A percentile compares a stretch with the other conserved stretches of the same genome.
These are phyloP conservation scores for Chlamydomonas asymmetrica DNA, from an alignment of 139 green algal genomes.

Conservation along the genomic window DNA sequence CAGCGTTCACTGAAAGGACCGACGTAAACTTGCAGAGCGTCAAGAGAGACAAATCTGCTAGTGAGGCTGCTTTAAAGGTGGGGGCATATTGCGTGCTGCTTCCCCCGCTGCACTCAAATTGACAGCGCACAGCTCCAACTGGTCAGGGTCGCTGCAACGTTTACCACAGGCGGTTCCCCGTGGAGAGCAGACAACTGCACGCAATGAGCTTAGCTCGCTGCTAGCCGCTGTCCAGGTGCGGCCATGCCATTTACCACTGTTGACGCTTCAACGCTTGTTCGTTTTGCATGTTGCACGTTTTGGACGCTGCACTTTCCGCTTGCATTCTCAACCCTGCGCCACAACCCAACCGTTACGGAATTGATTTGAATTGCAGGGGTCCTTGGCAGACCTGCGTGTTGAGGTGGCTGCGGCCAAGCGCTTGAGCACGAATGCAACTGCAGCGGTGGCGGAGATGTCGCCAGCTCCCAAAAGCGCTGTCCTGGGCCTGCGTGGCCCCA, in stretches of 20 bases:
- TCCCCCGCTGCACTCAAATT: no score
- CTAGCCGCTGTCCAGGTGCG: conserved; percentile 36
- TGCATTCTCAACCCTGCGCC: neutral
- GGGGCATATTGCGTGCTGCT: no score
- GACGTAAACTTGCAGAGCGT: no score
- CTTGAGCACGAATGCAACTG: conserved; percentile 24
- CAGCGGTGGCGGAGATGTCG: conserved; percentile 19
- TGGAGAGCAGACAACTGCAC: no score
- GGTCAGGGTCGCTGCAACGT: neutral
- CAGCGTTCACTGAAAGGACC: no score
- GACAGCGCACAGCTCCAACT: no score
- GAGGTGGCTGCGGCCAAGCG: conserved; percentile 41
- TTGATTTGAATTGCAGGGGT: conserved; percentile 19
- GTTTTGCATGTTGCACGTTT: neutral
- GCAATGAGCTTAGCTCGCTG: conserved; percentile 25
- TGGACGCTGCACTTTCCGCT: neutral
- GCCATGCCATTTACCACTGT: neutral
- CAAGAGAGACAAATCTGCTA: no score
- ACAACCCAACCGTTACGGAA: no score
- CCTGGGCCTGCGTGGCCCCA: no score
- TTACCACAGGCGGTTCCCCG: neutral
- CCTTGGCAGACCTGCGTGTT: conserved; percentile 28
- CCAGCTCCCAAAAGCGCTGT: neutral
- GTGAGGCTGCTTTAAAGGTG: no score
- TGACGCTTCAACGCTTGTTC: neutral